Conservation (phyloP, 345 rosid species). For the Ailanthus altissimus region DNA sequence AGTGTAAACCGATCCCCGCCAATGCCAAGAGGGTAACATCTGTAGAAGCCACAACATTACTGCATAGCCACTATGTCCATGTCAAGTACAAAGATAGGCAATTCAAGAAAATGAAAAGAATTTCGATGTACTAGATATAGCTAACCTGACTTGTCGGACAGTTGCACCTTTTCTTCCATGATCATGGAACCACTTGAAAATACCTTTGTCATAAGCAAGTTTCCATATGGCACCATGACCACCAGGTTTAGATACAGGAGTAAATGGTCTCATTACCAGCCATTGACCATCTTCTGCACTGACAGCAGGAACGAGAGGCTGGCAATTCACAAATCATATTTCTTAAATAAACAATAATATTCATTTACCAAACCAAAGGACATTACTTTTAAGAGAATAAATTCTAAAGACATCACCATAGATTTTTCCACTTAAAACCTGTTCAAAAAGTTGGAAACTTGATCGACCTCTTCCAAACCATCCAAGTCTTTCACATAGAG, state of each 20-base stretch:
- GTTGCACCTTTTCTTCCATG: slow-evolving; percentile 94
- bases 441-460: slow-evolving; percentile 87
- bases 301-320: slow-evolving; percentile 92
- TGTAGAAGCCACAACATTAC: slow-evolving; percentile 93
- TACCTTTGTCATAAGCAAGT: slow-evolving; percentile 86
- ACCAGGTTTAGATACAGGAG: slow-evolving; percentile 90
- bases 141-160: slow-evolving; percentile 93
- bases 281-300: slow-evolving; percentile 86
- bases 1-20: slow-evolving; percentile 83
- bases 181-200: slow-evolving; percentile 75
- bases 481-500: slow-evolving; percentile 64
- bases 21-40: slow-evolving; percentile 87
- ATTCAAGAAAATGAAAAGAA: not conserved
- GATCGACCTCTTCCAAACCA: slow-evolving; percentile 97
- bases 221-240: slow-evolving; percentile 99
- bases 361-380: slow-evolving; percentile 9
- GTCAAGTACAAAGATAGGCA: slow-evolving; percentile 14
- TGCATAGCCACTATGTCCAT: slow-evolving; percentile 42
- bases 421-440: slow-evolving; percentile 47
- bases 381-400: not conserved
- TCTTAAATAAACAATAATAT: slow-evolving; percentile 4
- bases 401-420: not conserved
- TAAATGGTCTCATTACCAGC: slow-evolving; percentile 68
- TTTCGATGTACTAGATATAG: slow-evolving; percentile 20
- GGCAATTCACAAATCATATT: slow-evolving; percentile 30